Evolutionary conservation across 768 basidiomycete genomes (phyloP).

Genomic region (Auricularia sp.): DNA sequence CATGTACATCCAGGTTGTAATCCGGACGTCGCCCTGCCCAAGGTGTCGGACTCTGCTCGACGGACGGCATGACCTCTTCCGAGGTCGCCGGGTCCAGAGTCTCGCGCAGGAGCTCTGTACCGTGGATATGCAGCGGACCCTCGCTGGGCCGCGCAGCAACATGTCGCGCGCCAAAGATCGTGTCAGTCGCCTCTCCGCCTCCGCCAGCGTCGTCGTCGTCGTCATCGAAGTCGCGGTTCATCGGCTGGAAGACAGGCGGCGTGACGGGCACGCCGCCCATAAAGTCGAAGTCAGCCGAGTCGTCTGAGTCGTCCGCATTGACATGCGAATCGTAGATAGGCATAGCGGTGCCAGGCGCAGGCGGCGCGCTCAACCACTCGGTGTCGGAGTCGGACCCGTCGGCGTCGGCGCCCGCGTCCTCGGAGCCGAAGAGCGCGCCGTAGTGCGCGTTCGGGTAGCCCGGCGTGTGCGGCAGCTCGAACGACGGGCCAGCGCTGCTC

Average conservation of each 20-base stretch:
- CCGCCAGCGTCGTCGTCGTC: background rate
- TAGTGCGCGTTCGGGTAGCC: too few species aligned
- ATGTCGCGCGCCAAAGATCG: background rate
- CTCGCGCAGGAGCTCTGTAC: background rate
- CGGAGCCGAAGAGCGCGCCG: too few species aligned
- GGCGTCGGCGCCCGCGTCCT: background rate
- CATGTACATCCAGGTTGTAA: too few species aligned
- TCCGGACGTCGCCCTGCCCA: background rate
- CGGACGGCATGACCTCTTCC: background rate
- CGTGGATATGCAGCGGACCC: background rate
- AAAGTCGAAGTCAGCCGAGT: background rate
- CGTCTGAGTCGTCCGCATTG: background rate
- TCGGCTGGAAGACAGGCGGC: too few species aligned
- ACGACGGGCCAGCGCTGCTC: background rate
- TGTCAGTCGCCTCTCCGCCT: background rate
- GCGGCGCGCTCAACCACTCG: background rate
- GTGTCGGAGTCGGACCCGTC: background rate
- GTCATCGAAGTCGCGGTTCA: background rate
- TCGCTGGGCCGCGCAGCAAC: background rate
- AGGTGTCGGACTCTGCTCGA: background rate
- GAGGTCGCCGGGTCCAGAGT: background rate
- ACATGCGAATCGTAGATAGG: background rate
- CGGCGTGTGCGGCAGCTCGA: background rate
- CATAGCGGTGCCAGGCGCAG: background rate
- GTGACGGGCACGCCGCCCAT: background rate